phyloP scores from a whole-genome alignment of 306 rosid species.

The Rosa rugosa region DNA sequence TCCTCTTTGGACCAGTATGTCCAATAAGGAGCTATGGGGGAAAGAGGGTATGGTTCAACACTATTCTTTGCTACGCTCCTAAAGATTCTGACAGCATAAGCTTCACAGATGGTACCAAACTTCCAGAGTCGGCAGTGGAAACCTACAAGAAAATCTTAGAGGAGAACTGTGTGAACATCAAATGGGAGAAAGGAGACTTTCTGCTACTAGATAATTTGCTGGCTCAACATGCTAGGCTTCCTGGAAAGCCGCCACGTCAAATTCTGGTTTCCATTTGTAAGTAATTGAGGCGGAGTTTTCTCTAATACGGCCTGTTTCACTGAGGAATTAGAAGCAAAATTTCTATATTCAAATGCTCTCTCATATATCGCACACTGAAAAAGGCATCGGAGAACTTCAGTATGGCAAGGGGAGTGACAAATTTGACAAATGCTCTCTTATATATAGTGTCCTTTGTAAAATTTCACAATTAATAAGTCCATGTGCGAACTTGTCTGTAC shows the following conservation, averaged over 20 bases:
- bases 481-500: not conserved
- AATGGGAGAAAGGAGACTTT: not conserved
- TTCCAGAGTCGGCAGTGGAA: not conserved
- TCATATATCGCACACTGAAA: not conserved
- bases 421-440: no score
- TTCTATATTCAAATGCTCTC: no score
- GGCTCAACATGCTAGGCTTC: conserved; percentile 1
- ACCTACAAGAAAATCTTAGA: not conserved
- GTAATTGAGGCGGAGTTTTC: not conserved
- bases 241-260: not conserved
- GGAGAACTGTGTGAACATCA: conserved; percentile 7
- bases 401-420: no score
- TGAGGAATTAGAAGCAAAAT: not conserved
- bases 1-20: not conserved
- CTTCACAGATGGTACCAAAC: not conserved
- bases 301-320: not conserved
- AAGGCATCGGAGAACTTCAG: not conserved
- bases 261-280: not conserved
- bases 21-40: not conserved
- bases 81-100: not conserved
- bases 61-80: not conserved
- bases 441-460: no score
- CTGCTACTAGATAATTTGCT: not conserved
- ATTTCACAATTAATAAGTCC: not conserved
- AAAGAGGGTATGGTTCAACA: not conserved